Conservation (phyloP, 257 asterid genomes). For the Solanum clarkiae region DNA sequence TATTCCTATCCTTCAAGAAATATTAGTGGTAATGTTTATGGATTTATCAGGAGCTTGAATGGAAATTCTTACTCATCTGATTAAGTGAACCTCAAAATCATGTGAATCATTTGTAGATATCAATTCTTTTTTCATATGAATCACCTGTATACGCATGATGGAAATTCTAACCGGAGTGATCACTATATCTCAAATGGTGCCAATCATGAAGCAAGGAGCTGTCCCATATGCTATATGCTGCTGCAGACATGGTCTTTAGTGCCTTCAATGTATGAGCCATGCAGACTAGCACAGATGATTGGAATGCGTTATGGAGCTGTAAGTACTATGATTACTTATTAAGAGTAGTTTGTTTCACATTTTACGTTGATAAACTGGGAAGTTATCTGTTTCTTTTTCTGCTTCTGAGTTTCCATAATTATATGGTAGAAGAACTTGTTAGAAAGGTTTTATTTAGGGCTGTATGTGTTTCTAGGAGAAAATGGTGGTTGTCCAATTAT, state of each 20-base stretch:
- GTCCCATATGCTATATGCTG: conserved; percentile 89
- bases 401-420: not conserved
- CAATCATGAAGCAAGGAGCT: conserved; percentile 68
- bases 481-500: not conserved
- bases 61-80: not conserved
- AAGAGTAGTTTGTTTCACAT: not conserved
- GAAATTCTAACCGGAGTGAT: not conserved
- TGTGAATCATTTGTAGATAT: not conserved
- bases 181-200: not conserved
- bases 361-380: not conserved
- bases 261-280: conserved; percentile 89
- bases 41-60: not conserved
- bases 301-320: conserved; percentile 96
- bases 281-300: conserved; percentile 90
- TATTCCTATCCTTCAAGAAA: not conserved
- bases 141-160: not conserved
- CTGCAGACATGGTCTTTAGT: conserved; percentile 89
- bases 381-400: not conserved
- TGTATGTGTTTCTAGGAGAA: not conserved
- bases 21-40: not conserved
- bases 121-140: not conserved
- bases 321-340: conserved; percentile 7
- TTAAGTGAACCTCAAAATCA: not conserved
- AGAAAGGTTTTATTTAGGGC: not conserved
- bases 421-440: not conserved